A percentile compares a stretch with the other conserved stretches of the same genome.
phyloP scores from a whole-genome alignment of 108 stramenopile species.

The Skeletonema potamos region DNA sequence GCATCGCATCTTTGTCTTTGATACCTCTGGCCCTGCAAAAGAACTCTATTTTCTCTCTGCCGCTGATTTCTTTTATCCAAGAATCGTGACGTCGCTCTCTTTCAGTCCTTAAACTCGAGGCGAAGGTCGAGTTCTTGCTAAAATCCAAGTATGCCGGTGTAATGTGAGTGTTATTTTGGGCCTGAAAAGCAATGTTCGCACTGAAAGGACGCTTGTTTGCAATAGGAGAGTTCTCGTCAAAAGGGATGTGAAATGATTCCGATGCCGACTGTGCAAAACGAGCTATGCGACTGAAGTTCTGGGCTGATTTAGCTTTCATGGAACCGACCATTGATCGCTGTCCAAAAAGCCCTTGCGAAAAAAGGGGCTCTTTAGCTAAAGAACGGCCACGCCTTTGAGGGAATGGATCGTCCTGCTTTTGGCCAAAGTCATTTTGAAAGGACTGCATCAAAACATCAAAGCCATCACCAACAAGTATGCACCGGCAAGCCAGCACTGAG shows the following conservation, averaged over 20 bases:
- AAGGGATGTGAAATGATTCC: constrained; percentile 9
- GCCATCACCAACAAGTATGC: constrained; percentile 35
- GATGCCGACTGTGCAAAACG: constrained; percentile 46
- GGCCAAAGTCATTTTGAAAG: constrained; percentile 19
- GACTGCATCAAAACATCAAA: constrained; percentile 20
- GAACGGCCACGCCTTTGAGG: constrained; percentile 5
- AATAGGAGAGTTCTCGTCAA: not conserved
- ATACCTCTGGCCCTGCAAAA: constrained; percentile 54
- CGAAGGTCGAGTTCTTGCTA: constrained; percentile 74
- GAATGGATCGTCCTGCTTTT: constrained; percentile 2
- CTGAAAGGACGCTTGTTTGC: not conserved
- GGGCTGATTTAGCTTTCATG: constrained; percentile 34
- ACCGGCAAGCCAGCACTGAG: constrained; percentile 55
- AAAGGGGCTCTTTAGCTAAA: not conserved
- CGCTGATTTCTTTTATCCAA: constrained; percentile 54
- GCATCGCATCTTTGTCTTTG: constrained; percentile 41
- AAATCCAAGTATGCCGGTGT: constrained; percentile 74
- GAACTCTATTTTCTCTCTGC: constrained; percentile 31
- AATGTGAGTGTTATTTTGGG: constrained; percentile 14
- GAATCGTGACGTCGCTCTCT: constrained; percentile 63
- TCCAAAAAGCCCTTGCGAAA: not conserved
- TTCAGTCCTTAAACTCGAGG: constrained; percentile 71
- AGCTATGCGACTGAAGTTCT: constrained; percentile 37
- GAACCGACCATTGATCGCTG: constrained; percentile 26
- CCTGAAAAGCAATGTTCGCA: constrained; percentile 17